Conservation (phyloP, 306 rosid species). For the Rubus idaeus region DNA sequence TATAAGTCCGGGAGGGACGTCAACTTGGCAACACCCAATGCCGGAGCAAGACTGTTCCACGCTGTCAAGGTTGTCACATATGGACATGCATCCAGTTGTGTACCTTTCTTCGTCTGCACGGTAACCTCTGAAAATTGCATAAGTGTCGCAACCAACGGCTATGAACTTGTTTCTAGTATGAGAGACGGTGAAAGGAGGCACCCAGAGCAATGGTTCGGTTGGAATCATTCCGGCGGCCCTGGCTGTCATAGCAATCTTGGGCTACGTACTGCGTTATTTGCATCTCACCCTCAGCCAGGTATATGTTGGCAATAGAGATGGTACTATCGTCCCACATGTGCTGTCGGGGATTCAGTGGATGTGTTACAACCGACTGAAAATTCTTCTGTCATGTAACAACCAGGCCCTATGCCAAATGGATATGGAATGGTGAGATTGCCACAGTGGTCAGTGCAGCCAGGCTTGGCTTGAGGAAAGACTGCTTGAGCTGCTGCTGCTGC, state of each 20-base stretch:
- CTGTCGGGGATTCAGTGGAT: background rate
- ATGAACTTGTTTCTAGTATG: background rate
- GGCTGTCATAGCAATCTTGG: background rate
- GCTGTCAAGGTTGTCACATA: background rate
- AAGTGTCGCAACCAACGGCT: background rate
- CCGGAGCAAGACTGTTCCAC: conserved; percentile 2
- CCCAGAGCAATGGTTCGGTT: rapidly evolving
- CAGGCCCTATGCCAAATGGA: background rate
- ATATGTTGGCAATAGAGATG: background rate
- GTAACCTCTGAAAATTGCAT: too few relatives aligned
- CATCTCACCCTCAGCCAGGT: background rate
- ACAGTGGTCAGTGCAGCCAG: background rate
- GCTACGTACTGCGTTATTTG: background rate
- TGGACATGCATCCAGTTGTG: background rate
- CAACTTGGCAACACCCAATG: conserved; percentile 23
- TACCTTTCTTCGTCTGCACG: too few relatives aligned
- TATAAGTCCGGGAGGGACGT: background rate
- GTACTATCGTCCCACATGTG: background rate
- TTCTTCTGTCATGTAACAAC: background rate
- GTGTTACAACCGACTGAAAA: background rate
- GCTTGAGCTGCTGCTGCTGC: background rate
- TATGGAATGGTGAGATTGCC: background rate
- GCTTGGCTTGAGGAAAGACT: background rate
- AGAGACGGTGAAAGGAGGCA: background rate
- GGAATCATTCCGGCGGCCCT: background rate